phyloP scores from a whole-genome alignment of 352 stramenopile genomes.

The Phytophthora aleatoria region DNA sequence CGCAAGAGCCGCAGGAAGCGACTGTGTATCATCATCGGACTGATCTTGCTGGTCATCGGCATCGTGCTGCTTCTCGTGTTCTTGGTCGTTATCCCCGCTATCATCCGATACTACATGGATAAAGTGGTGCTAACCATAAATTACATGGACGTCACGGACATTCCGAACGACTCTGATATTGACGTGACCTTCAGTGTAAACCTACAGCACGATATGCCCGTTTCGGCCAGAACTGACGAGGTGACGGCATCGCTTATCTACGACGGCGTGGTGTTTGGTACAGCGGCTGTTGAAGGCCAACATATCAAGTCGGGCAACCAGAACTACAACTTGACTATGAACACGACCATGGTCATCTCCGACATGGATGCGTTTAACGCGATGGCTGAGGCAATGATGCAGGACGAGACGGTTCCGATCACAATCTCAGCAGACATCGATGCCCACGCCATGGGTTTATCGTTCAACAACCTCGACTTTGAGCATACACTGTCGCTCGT shows the following conservation, averaged over 20 bases:
- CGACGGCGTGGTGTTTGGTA: slow-evolving; percentile 44
- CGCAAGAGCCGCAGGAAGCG: slow-evolving; percentile 48
- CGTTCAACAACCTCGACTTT: slow-evolving; percentile 56
- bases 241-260: slow-evolving; percentile 49
- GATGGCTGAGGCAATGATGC: slow-evolving; percentile 48
- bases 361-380: slow-evolving; percentile 52
- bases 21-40: slow-evolving; percentile 35
- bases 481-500: slow-evolving; percentile 48
- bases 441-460: slow-evolving; percentile 46
- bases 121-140: slow-evolving; percentile 59
- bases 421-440: slow-evolving; percentile 38
- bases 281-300: slow-evolving; percentile 45
- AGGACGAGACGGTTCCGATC: slow-evolving; percentile 39
- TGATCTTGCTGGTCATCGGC: slow-evolving; percentile 39
- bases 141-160: slow-evolving; percentile 62
- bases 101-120: slow-evolving; percentile 67
- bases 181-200: slow-evolving; percentile 57
- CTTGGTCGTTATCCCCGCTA: slow-evolving; percentile 47
- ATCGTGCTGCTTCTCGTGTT: slow-evolving; percentile 64
- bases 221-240: slow-evolving; percentile 48
- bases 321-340: slow-evolving; percentile 59
- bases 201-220: slow-evolving; percentile 43
- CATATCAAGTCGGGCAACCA: slow-evolving; percentile 49
- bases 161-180: slow-evolving; percentile 44
- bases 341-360: slow-evolving; percentile 39